These are phyloP conservation scores for Pichia norvegensis DNA, from an alignment of 1,139 yeast genomes.

Conservation along the genomic window DNA sequence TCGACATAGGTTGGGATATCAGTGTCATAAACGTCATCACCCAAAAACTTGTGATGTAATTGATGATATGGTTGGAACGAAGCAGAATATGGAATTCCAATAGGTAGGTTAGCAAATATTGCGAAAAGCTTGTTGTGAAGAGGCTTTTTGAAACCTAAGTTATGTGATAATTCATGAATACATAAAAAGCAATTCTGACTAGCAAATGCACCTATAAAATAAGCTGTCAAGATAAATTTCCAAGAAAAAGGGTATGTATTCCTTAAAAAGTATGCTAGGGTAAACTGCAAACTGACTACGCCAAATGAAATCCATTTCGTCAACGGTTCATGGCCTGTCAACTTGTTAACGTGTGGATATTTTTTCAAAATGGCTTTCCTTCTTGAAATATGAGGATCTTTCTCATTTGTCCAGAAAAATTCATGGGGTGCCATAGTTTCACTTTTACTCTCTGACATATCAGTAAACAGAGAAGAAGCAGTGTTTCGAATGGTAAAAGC, in stretches of 20 bases:
- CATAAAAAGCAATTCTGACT: conserved; percentile 80
- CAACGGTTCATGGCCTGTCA: conserved; percentile 79
- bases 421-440: conserved; percentile 30
- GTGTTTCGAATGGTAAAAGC: conserved; percentile 1
- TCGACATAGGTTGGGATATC: conserved; percentile 80
- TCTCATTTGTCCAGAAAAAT: conserved; percentile 77
- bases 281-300: conserved; percentile 59
- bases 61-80: conserved; percentile 90
- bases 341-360: conserved; percentile 72
- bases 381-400: conserved; percentile 74
- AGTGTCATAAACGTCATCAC: conserved; percentile 79
- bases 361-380: conserved; percentile 64
- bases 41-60: conserved; percentile 82
- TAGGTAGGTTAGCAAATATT: conserved; percentile 72
- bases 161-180: conserved; percentile 82
- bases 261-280: conserved; percentile 53
- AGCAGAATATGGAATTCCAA: conserved; percentile 86
- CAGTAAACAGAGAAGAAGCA: conserved; percentile 19
- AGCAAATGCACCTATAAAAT: conserved; percentile 77
- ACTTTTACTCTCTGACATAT: conserved; percentile 1
- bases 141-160: conserved; percentile 76
- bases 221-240: conserved; percentile 57
- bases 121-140: conserved; percentile 70
- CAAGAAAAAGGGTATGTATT: conserved; percentile 46
- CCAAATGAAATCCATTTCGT: conserved; percentile 67